Percentiles rank a stretch among this genome's conserved stretches.
Evolutionary conservation across 805 yeast genomes (phyloP).

Genomic region (Yamadazyma nakazawae): DNA sequence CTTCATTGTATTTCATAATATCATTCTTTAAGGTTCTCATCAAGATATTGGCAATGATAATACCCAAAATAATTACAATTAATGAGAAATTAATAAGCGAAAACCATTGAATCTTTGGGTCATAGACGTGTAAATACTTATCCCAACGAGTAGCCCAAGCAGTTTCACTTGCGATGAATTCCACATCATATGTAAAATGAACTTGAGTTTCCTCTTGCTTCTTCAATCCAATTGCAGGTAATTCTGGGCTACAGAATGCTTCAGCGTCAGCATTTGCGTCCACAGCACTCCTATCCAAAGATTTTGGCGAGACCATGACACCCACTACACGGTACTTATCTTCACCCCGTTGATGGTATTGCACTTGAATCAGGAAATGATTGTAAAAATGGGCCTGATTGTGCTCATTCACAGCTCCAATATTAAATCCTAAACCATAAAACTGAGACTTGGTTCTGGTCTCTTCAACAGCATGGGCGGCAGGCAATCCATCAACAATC

Average conservation of each 20-base stretch:
- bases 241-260: conserved; percentile 28
- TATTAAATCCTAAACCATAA: conserved; percentile 77
- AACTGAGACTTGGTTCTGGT: conserved; percentile 56
- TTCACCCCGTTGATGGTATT: conserved; percentile 73
- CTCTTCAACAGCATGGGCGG: conserved; percentile 63
- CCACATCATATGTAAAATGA: conserved; percentile 80
- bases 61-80: conserved; percentile 71
- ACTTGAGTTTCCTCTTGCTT: conserved; percentile 55
- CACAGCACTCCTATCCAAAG: conserved; percentile 39
- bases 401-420: conserved; percentile 65
- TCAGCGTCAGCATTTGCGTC: conserved; percentile 21
- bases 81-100: conserved; percentile 83
- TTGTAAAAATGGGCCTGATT: conserved; percentile 64
- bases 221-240: conserved; percentile 45
- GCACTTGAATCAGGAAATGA: conserved; percentile 75
- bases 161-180: conserved; percentile 64
- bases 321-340: conserved; percentile 86
- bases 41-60: conserved; percentile 75
- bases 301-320: conserved; percentile 69
- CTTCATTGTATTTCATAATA: conserved; percentile 82
- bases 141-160: conserved; percentile 99
- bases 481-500: conserved; percentile 94
- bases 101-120: conserved; percentile 94
- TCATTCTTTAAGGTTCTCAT: conserved; percentile 79
- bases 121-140: conserved; percentile 85